phyloP scores from a whole-genome alignment of 1,139 yeast genomes.

The Taphrina flavorubra region DNA sequence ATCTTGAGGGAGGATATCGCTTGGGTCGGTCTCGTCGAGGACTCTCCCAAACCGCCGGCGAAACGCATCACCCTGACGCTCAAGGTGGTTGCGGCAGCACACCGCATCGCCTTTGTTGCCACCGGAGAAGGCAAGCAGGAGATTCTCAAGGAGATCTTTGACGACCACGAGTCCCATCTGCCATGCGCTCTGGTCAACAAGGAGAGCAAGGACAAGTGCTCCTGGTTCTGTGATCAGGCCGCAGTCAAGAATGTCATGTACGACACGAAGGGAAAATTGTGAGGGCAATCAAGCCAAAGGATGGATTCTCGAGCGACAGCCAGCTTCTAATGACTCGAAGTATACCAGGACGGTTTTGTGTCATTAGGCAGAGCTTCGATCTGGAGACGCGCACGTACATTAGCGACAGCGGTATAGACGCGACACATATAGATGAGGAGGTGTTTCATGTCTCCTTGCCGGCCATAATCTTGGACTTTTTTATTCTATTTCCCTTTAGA shows the following conservation, averaged over 20 bases:
- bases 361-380: no score
- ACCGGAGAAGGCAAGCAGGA: constrained; percentile 84
- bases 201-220: constrained; percentile 93
- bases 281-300: background rate
- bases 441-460: background rate
- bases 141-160: constrained; percentile 88
- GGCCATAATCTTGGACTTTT: constrained; percentile 1
- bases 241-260: constrained; percentile 58
- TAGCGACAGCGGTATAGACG: constrained; percentile 5
- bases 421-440: background rate
- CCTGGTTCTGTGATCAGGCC: constrained; percentile 97
- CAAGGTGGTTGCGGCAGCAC: constrained; percentile 94
- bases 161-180: constrained; percentile 93
- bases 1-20: constrained; percentile 87
- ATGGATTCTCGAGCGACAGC: background rate
- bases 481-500: no score
- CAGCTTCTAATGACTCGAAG: background rate
- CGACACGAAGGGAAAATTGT: constrained; percentile 33
- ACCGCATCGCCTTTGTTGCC: constrained; percentile 47
- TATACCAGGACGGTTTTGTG: no score
- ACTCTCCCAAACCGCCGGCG: constrained; percentile 89
- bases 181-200: constrained; percentile 95
- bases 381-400: background rate
- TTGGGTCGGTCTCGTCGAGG: constrained; percentile 93
- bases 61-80: constrained; percentile 89